Evolutionary conservation across 306 rosid genomes (phyloP).

Genomic region (Quillaja saponaria): DNA sequence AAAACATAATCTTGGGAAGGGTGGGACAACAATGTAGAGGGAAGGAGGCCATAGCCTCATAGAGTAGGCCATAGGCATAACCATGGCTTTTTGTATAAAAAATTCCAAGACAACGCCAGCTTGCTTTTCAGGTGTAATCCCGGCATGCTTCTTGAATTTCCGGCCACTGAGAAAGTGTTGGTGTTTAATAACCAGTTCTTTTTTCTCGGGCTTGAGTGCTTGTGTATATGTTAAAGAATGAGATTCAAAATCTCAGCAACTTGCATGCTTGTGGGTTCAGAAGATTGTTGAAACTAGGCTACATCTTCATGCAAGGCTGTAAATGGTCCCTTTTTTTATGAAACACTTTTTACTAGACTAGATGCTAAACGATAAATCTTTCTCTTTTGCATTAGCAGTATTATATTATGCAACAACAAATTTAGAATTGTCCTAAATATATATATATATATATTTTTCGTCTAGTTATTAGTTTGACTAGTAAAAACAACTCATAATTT

Average conservation of each 20-base stretch:
- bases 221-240: conserved; percentile 17
- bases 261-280: conserved; percentile 25
- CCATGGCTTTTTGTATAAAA: conserved; percentile 2
- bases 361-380: no score
- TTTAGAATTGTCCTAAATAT: neutral
- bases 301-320: conserved; percentile 24
- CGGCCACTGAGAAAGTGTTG: conserved; percentile 6
- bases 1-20: conserved; percentile 18
- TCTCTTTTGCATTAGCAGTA: no score
- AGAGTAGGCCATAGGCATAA: conserved; percentile 4
- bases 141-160: conserved; percentile 29
- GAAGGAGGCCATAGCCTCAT: neutral
- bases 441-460: no score
- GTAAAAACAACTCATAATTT: no score
- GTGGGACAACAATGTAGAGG: neutral
- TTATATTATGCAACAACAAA: neutral
- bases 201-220: conserved; percentile 6
- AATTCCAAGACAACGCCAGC: conserved; percentile 19
- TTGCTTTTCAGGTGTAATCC: conserved; percentile 23
- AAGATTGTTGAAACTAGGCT: neutral
- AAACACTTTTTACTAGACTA: conserved; percentile 24
- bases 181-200: neutral
- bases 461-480: no score
- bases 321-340: conserved; percentile 23
- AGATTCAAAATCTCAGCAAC: conserved; percentile 32